These are phyloP conservation scores for Salvia hispanica DNA, from an alignment of 257 asterid genomes.

Conservation along the genomic window DNA sequence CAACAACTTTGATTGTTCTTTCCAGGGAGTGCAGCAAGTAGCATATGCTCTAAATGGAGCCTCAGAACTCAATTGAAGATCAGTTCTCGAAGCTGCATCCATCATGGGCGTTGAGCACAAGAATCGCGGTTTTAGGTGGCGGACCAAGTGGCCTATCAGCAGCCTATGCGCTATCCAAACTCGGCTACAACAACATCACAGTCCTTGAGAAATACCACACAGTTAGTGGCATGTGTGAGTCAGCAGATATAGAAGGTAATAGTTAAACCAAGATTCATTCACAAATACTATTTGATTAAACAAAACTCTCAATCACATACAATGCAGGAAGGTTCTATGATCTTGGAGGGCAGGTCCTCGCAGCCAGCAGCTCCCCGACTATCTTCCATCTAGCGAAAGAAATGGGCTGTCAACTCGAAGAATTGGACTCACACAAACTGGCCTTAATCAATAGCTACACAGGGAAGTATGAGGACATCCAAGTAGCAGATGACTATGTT, in stretches of 20 bases:
- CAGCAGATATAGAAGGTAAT: conserved; percentile 72
- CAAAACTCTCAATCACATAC: neutral
- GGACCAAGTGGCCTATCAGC: conserved; percentile 92
- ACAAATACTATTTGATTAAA: neutral
- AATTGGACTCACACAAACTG: conserved; percentile 70
- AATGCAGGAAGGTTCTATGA: conserved; percentile 70
- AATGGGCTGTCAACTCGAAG: conserved; percentile 64
- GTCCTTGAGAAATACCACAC: conserved; percentile 76
- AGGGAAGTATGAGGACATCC: conserved; percentile 66
- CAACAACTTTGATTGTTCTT: neutral
- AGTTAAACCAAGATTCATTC: neutral
- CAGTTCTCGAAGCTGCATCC: conserved; percentile 70
- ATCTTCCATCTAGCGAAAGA: conserved; percentile 73
- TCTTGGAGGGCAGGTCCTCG: conserved; percentile 92
- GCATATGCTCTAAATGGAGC: conserved; percentile 39
- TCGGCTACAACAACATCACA: conserved; percentile 68
- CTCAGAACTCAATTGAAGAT: conserved; percentile 56
- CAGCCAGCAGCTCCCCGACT: conserved; percentile 84
- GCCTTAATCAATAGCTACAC: conserved; percentile 67
- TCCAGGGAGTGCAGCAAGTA: conserved; percentile 5
- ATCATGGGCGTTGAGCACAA: conserved; percentile 50
- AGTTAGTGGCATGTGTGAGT: conserved; percentile 90
- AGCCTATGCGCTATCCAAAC: conserved; percentile 66
- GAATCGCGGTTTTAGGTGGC: conserved; percentile 72
- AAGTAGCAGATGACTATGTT: conserved; percentile 81